Percentiles rank a stretch among this genome's conserved stretches.
These are phyloP conservation scores for Solanum habrochaites DNA, from an alignment of 257 asterid species.

Conservation along the genomic window DNA sequence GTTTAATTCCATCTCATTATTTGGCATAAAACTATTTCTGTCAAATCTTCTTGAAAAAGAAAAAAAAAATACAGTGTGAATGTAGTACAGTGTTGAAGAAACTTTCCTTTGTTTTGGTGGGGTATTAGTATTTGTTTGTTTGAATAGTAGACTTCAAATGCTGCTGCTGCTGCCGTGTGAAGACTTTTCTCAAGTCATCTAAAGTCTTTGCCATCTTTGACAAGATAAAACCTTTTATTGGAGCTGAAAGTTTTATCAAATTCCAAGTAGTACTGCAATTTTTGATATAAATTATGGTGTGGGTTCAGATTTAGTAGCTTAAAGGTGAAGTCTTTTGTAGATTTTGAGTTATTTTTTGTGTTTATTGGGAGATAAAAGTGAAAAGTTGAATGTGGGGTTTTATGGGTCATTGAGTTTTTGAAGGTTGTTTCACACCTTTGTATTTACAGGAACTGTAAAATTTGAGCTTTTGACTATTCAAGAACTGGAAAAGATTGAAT, in stretches of 20 bases:
- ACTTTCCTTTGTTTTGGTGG: background rate
- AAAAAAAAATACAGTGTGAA: background rate
- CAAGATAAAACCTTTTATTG: background rate
- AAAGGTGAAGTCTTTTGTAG: conserved; percentile 7
- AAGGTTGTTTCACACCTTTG: background rate
- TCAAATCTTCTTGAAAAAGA: background rate
- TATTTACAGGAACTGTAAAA: background rate
- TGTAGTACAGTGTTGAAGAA: background rate
- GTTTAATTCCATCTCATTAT: background rate
- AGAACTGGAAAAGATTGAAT: background rate
- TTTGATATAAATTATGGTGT: background rate
- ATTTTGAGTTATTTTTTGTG: background rate
- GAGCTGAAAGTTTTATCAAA: background rate
- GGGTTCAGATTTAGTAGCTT: background rate
- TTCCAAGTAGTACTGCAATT: background rate
- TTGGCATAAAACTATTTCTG: background rate
- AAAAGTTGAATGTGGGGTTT: background rate
- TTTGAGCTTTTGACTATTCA: background rate
- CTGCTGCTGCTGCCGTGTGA: conserved; percentile 8
- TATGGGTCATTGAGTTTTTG: background rate
- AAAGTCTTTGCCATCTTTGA: background rate
- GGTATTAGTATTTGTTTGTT: background rate
- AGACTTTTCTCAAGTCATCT: conserved; percentile 7
- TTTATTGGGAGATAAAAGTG: background rate
- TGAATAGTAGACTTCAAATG: background rate